Evolutionary conservation across 257 asterid species (phyloP).

Genomic region (Cruciata laevipes): DNA sequence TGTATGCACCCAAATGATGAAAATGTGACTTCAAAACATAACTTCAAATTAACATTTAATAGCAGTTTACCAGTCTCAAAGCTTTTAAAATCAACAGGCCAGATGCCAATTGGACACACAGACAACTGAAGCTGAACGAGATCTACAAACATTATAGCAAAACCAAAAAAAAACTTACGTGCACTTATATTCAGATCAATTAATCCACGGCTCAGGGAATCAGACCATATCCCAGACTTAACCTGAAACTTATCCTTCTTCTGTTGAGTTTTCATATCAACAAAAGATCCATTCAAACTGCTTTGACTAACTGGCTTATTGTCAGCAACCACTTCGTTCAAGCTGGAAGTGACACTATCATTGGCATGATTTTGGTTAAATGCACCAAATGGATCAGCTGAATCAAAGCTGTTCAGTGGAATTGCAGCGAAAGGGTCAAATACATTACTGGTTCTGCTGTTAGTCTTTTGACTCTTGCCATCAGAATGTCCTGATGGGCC

Average conservation of each 20-base stretch:
- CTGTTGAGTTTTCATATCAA: slow-evolving; percentile 23
- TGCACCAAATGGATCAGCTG: slow-evolving; percentile 64
- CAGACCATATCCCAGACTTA: slow-evolving; percentile 96
- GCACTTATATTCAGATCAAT: slow-evolving; percentile 82
- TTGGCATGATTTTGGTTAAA: slow-evolving; percentile 34
- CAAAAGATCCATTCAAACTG: slow-evolving; percentile 27
- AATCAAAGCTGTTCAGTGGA: slow-evolving; percentile 62
- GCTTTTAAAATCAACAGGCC: neutral
- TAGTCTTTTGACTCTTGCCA: slow-evolving; percentile 30
- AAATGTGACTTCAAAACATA: neutral
- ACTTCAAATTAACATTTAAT: neutral
- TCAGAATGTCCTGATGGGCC: slow-evolving; percentile 44
- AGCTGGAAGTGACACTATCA: slow-evolving; percentile 25
- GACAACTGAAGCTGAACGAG: slow-evolving; percentile 3
- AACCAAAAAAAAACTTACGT: slow-evolving; percentile 51
- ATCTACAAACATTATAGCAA: neutral
- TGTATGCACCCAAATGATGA: neutral
- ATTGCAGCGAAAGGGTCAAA: slow-evolving; percentile 79
- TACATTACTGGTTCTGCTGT: slow-evolving; percentile 25
- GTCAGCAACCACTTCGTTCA: slow-evolving; percentile 27
- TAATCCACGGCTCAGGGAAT: slow-evolving; percentile 91
- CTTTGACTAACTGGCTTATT: slow-evolving; percentile 24
- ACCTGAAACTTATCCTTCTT: slow-evolving; percentile 76
- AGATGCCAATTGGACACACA: neutral
- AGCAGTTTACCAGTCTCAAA: neutral